Base-by-base conservation (phyloP, 169 alveolate genomes). In the Toxoplasma gondii region DNA sequence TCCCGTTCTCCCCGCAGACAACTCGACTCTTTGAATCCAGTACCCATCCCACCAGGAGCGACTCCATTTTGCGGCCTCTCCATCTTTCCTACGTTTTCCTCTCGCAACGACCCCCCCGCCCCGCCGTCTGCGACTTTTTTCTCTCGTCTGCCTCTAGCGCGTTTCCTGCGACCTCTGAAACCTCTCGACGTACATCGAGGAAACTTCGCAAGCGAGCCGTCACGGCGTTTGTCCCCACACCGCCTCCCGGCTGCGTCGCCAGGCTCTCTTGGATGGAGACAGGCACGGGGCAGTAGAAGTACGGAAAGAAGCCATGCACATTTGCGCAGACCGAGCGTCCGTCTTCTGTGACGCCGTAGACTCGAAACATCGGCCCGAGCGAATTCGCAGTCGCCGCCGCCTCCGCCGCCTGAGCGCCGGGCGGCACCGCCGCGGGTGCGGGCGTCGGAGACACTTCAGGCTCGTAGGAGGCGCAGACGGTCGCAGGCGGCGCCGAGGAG, bases 301-400 rank as follows among this genome's bases (percentile, higher is more conserved):
- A 93, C 58, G 97, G 97, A 81, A 82, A 92, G 88, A 95, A 96
- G 58, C 97, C 97, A 88, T 96, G 96, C 45, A 95, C 91, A 91
- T 93, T 96, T 31, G 95, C 94, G 53, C 94, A 58, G 67, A 96
- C 96, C 24, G 96, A 91, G 80, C 88, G 92, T 39, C 97, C 97
- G 17, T 53, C 94, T 39, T 92, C 95, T 1, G 97, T 96, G 43
- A 95, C 96, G 54, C 97, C 97, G 44, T 90, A 96, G 91, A 96
- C 91, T 54, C 97, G 95, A 70, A 96, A 45, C 88, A 96, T 94
- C 7, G 96, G 96, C 29, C 54, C 94, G 34, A n/a, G 58, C 31
- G 88, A 36, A 84, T 96, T 94, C 10, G 69, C 91, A 31, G 67
- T 64, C 74, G 70, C 94, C 16, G 94, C 94, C 31, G 54, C 94